phyloP scores from a whole-genome alignment of 2,329 filamentous ascomycete genomes.

The Fusarium tuaranense region DNA sequence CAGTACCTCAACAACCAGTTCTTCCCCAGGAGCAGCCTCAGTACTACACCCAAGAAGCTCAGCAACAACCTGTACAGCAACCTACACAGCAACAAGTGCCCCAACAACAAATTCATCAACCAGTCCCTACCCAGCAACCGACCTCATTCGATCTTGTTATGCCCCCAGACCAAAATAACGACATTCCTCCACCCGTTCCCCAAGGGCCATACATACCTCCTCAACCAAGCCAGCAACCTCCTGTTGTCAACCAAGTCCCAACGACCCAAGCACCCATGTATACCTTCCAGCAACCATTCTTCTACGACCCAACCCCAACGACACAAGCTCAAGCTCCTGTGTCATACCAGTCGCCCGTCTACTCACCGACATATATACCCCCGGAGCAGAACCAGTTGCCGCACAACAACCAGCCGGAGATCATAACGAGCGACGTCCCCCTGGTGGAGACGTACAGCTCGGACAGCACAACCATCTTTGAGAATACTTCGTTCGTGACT shows the following conservation, averaged over 20 bases:
- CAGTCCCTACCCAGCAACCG: not conserved
- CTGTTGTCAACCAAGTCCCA: not conserved
- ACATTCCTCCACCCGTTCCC: not conserved
- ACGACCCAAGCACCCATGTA: conserved; percentile 8
- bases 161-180: conserved; percentile 1
- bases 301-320: conserved; percentile 10
- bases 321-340: conserved; percentile 18
- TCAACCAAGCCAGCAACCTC: conserved; percentile 11
- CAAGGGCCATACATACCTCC: not conserved
- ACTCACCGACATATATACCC: not conserved
- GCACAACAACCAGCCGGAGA: conserved; percentile 30
- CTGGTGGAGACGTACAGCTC: conserved; percentile 9
- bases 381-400: not conserved
- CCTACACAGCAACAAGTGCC: not conserved
- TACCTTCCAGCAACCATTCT: conserved; percentile 1
- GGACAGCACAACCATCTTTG: not conserved
- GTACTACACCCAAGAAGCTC: not conserved
- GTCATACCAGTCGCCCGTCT: conserved; percentile 15
- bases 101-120: conserved; percentile 11
- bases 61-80: conserved; percentile 2
- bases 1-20: not conserved
- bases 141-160: not conserved
- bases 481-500: not conserved
- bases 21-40: not conserved
- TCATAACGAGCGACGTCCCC: conserved; percentile 25